Conservation (phyloP, 495 filamentous ascomycete genomes). For the Amphirosellinia nigrospora region DNA sequence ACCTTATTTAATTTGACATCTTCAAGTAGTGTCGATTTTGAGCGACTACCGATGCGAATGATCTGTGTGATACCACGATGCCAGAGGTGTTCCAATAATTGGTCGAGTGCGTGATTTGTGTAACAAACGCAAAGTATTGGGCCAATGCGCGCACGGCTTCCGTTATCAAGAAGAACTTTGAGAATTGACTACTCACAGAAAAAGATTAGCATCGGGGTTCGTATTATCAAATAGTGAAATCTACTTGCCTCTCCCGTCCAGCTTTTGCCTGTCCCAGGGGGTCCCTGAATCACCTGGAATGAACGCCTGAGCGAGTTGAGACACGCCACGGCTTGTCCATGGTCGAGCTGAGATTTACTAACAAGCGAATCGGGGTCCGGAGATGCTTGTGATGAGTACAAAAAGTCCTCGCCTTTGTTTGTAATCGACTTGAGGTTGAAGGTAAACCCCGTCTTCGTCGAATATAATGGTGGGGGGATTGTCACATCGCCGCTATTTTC, state of each 20-base stretch:
- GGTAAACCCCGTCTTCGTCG: constrained; percentile 52
- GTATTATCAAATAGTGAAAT: neutral
- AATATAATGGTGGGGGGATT: constrained; percentile 58
- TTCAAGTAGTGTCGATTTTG: constrained; percentile 61
- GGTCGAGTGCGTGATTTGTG: constrained; percentile 77
- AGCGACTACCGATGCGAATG: constrained; percentile 70
- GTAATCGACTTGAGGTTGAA: constrained; percentile 60
- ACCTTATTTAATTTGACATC: constrained; percentile 53
- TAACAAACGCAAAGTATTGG: constrained; percentile 70
- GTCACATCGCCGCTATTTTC: neutral
- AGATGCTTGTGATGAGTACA: constrained; percentile 38
- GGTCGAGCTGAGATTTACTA: constrained; percentile 57
- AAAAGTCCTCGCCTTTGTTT: constrained; percentile 39
- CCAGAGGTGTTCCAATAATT: constrained; percentile 70
- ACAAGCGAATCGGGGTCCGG: constrained; percentile 49
- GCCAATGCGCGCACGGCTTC: constrained; percentile 54
- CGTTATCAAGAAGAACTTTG: constrained; percentile 66
- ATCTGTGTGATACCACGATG: constrained; percentile 62
- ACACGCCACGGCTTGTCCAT: constrained; percentile 62
- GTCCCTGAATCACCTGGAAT: constrained; percentile 75
- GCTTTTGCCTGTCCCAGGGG: constrained; percentile 80
- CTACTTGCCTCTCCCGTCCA: constrained; percentile 39
- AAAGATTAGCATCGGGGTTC: neutral
- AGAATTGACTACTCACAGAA: constrained; percentile 46
- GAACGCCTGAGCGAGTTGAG: constrained; percentile 59